phyloP scores from a whole-genome alignment of 2,329 filamentous ascomycete species.

The Teratosphaeria pseudoeucalypti region DNA sequence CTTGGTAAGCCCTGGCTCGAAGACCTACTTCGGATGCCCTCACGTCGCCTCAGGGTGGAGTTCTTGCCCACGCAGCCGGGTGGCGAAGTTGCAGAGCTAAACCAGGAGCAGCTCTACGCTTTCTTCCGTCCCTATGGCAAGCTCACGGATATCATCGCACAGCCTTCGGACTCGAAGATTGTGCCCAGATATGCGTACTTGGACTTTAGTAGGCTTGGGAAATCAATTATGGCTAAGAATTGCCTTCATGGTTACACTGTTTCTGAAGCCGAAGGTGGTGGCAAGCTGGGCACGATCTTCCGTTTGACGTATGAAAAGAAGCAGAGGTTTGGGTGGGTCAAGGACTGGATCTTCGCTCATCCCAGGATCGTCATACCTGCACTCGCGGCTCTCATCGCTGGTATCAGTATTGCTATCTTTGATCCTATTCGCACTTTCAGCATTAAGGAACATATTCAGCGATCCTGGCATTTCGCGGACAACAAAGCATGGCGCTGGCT shows the following conservation, averaged over 20 bases:
- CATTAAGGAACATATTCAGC: slow-evolving; percentile 76
- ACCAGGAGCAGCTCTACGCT: slow-evolving; percentile 76
- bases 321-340: slow-evolving; percentile 65
- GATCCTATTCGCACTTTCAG: slow-evolving; percentile 92
- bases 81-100: slow-evolving; percentile 63
- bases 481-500: slow-evolving; percentile 72
- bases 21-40: slow-evolving; percentile 76
- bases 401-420: slow-evolving; percentile 77
- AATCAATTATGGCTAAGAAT: slow-evolving; percentile 80
- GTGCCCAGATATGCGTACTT: slow-evolving; percentile 70
- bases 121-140: slow-evolving; percentile 87
- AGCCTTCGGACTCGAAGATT: slow-evolving; percentile 78
- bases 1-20: slow-evolving; percentile 86
- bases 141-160: slow-evolving; percentile 70
- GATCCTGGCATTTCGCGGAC: slow-evolving; percentile 62
- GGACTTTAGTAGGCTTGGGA: slow-evolving; percentile 62
- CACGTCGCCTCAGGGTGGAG: slow-evolving; percentile 65
- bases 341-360: slow-evolving; percentile 79
- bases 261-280: slow-evolving; percentile 56
- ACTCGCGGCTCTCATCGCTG: slow-evolving; percentile 69
- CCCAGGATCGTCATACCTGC: slow-evolving; percentile 80
- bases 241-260: slow-evolving; percentile 81
- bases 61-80: slow-evolving; percentile 67
- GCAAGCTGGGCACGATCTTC: slow-evolving; percentile 63
- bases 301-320: slow-evolving; percentile 76